A percentile compares a stretch with the other conserved stretches of the same genome.
Evolutionary conservation across 2,329 filamentous ascomycete species (phyloP).

Genomic region (Orbilia blumenaviensis): DNA sequence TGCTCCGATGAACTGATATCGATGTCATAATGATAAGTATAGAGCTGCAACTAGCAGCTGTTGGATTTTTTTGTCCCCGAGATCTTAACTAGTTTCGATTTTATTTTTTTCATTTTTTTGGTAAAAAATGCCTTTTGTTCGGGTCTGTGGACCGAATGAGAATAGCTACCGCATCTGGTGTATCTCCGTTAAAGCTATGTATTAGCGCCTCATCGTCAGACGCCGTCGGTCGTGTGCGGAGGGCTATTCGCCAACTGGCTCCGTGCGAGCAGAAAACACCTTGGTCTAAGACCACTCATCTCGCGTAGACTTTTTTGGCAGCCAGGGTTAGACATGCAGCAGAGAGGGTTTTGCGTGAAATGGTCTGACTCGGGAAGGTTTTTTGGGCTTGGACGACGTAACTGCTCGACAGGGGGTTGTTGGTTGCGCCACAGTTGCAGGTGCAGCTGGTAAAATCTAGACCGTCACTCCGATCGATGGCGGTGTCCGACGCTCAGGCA

Average conservation of each 20-base stretch:
- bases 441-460: constrained; percentile 42
- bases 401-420: not conserved
- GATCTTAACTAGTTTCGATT: not conserved
- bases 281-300: constrained; percentile 25
- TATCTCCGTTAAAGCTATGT: constrained; percentile 29
- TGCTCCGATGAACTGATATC: constrained; percentile 31
- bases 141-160: constrained; percentile 41
- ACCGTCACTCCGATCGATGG: constrained; percentile 44
- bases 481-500: constrained; percentile 39
- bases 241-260: constrained; percentile 11
- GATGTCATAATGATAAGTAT: constrained; percentile 3
- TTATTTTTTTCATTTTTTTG: not conserved
- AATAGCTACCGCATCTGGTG: constrained; percentile 38
- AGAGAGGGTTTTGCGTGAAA: constrained; percentile 20
- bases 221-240: constrained; percentile 18
- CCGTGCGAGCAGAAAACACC: constrained; percentile 14
- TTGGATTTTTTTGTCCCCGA: not conserved
- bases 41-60: constrained; percentile 18
- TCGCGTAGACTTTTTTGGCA: constrained; percentile 41
- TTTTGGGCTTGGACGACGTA: constrained; percentile 33
- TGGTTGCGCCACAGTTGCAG: constrained; percentile 48
- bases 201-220: constrained; percentile 23
- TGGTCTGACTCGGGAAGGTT: constrained; percentile 34
- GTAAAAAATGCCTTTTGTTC: constrained; percentile 22
- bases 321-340: constrained; percentile 36